Evolutionary conservation across 768 basidiomycete species (phyloP).

Genomic region (Tubosaeta sp.): DNA sequence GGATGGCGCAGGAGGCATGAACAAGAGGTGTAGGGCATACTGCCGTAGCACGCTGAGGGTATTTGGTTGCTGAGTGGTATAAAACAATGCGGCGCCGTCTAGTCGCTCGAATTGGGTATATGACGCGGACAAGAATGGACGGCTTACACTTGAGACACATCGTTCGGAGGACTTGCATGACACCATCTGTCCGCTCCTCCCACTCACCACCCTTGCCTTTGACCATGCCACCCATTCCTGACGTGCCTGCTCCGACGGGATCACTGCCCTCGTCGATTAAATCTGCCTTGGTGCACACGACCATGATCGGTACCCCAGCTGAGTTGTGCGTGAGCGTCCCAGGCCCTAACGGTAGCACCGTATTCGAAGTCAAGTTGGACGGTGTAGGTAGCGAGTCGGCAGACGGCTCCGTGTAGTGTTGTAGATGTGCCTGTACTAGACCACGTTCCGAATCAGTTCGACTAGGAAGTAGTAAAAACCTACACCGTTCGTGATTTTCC

Average conservation of each 20-base stretch:
- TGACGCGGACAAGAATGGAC: neutral
- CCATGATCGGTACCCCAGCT: conserved; percentile 81
- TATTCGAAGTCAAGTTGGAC: conserved; percentile 55
- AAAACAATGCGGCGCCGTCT: conserved; percentile 94
- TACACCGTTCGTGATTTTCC: conserved; percentile 80
- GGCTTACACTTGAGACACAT: conserved; percentile 87
- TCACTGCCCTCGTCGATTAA: conserved; percentile 81
- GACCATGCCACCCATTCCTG: conserved; percentile 87
- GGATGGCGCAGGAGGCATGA: conserved; percentile 59
- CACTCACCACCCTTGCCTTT: conserved; percentile 89
- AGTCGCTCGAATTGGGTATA: conserved; percentile 5
- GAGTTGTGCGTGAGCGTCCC: conserved; percentile 86
- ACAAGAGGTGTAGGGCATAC: conserved; percentile 71
- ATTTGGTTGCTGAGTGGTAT: conserved; percentile 76
- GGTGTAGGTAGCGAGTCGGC: conserved; percentile 59
- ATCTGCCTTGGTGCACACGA: conserved; percentile 92
- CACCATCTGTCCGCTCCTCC: conserved; percentile 93
- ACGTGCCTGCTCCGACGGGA: conserved; percentile 59
- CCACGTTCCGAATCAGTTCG: neutral
- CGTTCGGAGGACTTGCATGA: conserved; percentile 93
- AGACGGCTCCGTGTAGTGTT: conserved; percentile 85
- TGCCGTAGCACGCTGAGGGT: conserved; percentile 76
- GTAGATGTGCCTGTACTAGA: conserved; percentile 81
- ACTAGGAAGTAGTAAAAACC: conserved; percentile 27
- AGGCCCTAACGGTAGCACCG: conserved; percentile 75